Percentiles rank a stretch among this genome's conserved stretches.
Conservation (phyloP, 2,329 filamentous ascomycete species). For the Fusarium gaditjirri region DNA sequence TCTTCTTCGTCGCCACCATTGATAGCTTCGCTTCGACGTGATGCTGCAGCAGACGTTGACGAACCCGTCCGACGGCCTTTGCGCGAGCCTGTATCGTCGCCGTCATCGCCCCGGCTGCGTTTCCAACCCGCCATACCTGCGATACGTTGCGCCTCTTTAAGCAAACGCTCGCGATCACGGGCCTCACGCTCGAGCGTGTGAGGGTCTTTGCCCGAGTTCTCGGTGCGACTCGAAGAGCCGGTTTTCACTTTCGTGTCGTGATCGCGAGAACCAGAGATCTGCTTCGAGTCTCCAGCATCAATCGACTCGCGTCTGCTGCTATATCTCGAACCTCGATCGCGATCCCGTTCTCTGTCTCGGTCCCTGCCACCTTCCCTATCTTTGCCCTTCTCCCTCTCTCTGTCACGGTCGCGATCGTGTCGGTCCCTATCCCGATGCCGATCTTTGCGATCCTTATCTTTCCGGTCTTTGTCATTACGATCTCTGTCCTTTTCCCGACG, state of each 20-base stretch:
- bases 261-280: constrained; percentile 54
- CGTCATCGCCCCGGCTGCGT: constrained; percentile 58
- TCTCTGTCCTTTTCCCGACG: constrained; percentile 54
- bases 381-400: constrained; percentile 49
- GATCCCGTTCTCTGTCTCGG: constrained; percentile 50
- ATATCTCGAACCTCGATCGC: constrained; percentile 47
- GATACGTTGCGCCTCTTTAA: constrained; percentile 75
- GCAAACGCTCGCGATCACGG: constrained; percentile 71
- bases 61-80: constrained; percentile 52
- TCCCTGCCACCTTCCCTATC: constrained; percentile 46
- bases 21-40: constrained; percentile 61
- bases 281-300: constrained; percentile 50
- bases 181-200: constrained; percentile 77
- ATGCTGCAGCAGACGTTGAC: constrained; percentile 31
- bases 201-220: constrained; percentile 48
- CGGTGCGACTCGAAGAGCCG: constrained; percentile 45
- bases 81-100: constrained; percentile 54
- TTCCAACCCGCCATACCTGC: constrained; percentile 64
- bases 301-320: constrained; percentile 50
- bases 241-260: constrained; percentile 57
- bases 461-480: constrained; percentile 49
- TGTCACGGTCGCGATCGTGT: constrained; percentile 47
- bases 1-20: constrained; percentile 62
- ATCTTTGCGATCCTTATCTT: constrained; percentile 56
- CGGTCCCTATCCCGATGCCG: constrained; percentile 52